phyloP scores from a whole-genome alignment of 371 early-diverging fungal species.

The Mucor saturninus region DNA sequence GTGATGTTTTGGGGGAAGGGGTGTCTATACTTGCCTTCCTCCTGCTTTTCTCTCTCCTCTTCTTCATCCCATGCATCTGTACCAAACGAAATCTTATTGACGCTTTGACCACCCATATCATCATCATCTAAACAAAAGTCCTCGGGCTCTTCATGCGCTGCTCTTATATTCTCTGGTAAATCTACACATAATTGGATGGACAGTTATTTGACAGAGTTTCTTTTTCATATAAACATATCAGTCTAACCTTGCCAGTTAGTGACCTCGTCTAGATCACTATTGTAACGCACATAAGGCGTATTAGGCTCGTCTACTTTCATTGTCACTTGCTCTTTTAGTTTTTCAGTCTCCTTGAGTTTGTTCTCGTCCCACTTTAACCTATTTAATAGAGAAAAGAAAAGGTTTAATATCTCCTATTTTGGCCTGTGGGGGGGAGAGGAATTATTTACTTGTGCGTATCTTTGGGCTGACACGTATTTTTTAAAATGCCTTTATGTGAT shows the following conservation, averaged over 20 bases:
- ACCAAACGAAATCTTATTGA: slow-evolving; percentile 24
- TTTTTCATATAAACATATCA: neutral
- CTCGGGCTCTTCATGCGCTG: slow-evolving; percentile 48
- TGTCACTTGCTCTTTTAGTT: slow-evolving; percentile 72
- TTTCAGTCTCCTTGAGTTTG: slow-evolving; percentile 83
- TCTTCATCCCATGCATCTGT: slow-evolving; percentile 45
- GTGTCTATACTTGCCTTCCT: slow-evolving; percentile 23
- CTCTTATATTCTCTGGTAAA: slow-evolving; percentile 12
- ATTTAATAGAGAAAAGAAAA: neutral
- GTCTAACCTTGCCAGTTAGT: slow-evolving; percentile 54
- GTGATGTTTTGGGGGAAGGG: no score
- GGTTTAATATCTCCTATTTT: neutral
- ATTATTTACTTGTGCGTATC: slow-evolving; percentile 11
- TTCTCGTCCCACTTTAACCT: slow-evolving; percentile 94
- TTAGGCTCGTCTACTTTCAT: slow-evolving; percentile 97
- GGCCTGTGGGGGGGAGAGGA: neutral
- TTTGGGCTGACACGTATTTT: no score
- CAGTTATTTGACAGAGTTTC: neutral
- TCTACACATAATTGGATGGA: neutral
- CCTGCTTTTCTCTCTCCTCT: slow-evolving; percentile 33
- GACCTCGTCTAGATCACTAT: slow-evolving; percentile 75
- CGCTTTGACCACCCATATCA: slow-evolving; percentile 24
- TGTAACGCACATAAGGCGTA: slow-evolving; percentile 90
- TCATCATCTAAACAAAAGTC: slow-evolving; percentile 41
- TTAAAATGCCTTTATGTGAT: no score